Evolutionary conservation across 1,284 basidiomycete genomes (phyloP), one percentile per base, ranked within the genome.

Genomic region (Tremellales sp.): DNA sequence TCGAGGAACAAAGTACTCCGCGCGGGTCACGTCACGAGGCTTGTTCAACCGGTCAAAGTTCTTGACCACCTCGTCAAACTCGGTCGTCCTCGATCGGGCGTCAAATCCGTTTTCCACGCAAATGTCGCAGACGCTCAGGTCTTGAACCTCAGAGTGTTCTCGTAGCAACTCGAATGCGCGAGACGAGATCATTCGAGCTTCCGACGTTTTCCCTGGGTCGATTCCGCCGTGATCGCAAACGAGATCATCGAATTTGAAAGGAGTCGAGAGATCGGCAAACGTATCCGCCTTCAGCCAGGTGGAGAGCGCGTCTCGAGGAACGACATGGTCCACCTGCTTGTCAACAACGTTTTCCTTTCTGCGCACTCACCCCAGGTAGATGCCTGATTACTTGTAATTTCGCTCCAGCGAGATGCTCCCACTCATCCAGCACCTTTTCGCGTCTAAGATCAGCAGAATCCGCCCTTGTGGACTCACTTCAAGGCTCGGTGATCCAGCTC

Each of bases 171-270:
- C 53, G 32, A 59, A 60, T 1, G 65, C 66, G 9, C 35, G 43
- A 5, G 36, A 40, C 0, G 66, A 67, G 13, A 68, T 57, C 19
- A 62, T 39, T 3, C 49, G 47, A 1, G 42, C 14, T 1, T 57
- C 49, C 6, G 26, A 19, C 0, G 49, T 42, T 37, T 59, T 58
- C 13, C 18, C 12, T 1, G 65, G 64, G 36, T 61, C 56, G 13
- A 66, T 40, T 4, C 41, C 44, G 19, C 51, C 56, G 39, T 68
- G 68, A 1, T 40, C 8, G 47, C 66, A 69, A 10, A 32, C 9
- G 13, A 65, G 32, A 1, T 47, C 32, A 6, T 38, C 12, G 26
- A 54, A 50, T 21, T 57, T 52, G 47, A 61, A 61, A 3, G 57
- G 49, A 5, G 26, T 42, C 6, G 35, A 44, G 5, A 63, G 47